Evolutionary conservation across 345 rosid genomes (phyloP).

Genomic region (Citrus inodora): DNA sequence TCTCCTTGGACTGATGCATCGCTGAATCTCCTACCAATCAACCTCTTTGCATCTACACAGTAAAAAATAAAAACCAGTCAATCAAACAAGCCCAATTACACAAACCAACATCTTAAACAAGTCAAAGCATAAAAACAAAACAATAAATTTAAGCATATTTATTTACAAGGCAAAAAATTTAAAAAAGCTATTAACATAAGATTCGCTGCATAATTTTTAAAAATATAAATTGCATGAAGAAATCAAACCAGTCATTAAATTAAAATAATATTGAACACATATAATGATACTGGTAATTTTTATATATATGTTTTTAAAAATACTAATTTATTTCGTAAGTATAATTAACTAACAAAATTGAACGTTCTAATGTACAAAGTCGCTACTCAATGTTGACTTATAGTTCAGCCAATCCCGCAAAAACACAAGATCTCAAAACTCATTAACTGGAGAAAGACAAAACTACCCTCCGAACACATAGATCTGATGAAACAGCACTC

Average conservation of each 20-base stretch:
- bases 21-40: conserved; percentile 65
- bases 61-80: background rate
- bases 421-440: background rate
- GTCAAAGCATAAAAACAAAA: no score
- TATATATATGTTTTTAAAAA: no score
- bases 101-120: background rate
- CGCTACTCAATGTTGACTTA: background rate
- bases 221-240: no score
- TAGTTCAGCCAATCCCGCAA: background rate
- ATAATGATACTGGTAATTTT: no score
- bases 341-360: background rate
- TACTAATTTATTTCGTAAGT: no score
- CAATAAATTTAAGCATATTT: background rate
- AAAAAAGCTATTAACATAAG: no score
- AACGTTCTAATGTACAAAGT: background rate
- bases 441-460: background rate
- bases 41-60: conserved; percentile 58
- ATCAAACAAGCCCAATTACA: background rate
- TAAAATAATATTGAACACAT: no score
- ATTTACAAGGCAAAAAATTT: no score
- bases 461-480: background rate
- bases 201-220: no score
- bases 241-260: no score
- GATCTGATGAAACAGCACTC: background rate
- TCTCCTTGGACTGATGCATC: conserved; percentile 68